phyloP scores from a whole-genome alignment of 1,284 basidiomycete species.

The Ceratorhiza oryzae-sativae region DNA sequence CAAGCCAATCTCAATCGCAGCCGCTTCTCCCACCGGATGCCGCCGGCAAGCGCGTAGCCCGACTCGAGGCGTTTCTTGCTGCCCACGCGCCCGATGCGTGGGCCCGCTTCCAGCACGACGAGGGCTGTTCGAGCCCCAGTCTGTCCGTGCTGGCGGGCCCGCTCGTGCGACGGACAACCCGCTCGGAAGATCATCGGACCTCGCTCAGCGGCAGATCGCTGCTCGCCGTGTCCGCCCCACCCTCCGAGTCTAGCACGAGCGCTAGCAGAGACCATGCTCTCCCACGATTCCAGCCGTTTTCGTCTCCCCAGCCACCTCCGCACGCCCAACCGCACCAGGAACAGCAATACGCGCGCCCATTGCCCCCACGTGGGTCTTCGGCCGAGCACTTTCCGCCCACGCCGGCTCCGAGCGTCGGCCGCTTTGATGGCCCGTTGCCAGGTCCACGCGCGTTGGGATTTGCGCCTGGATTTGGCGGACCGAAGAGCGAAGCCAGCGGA shows the following conservation, averaged over 20 bases:
- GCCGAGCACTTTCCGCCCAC: constrained; percentile 6
- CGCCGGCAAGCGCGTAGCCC: background rate
- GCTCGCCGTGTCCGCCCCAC: background rate
- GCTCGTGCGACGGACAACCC: background rate
- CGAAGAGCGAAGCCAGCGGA: constrained; percentile 6
- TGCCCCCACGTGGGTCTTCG: constrained; percentile 20
- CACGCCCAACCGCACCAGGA: constrained; percentile 8
- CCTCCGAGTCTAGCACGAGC: constrained; percentile 3
- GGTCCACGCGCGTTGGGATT: constrained; percentile 22
- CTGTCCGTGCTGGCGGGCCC: background rate
- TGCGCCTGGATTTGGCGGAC: constrained; percentile 19
- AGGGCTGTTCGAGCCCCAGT: background rate
- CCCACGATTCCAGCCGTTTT: constrained; percentile 12
- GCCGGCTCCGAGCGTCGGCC: background rate
- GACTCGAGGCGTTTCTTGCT: constrained; percentile 19
- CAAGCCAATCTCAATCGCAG: background rate
- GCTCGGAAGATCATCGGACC: background rate
- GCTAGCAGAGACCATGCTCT: background rate
- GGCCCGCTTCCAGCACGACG: constrained; percentile 18
- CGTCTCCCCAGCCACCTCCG: background rate
- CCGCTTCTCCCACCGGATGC: background rate
- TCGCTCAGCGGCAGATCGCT: background rate
- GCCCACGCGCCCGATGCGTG: background rate
- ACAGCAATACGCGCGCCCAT: constrained; percentile 15
- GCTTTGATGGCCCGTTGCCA: constrained; percentile 19